A percentile compares a stretch with the other conserved stretches of the same genome.
Evolutionary conservation across 108 stramenopile genomes (phyloP).

Genomic region (Nannochloropsis gaditana): DNA sequence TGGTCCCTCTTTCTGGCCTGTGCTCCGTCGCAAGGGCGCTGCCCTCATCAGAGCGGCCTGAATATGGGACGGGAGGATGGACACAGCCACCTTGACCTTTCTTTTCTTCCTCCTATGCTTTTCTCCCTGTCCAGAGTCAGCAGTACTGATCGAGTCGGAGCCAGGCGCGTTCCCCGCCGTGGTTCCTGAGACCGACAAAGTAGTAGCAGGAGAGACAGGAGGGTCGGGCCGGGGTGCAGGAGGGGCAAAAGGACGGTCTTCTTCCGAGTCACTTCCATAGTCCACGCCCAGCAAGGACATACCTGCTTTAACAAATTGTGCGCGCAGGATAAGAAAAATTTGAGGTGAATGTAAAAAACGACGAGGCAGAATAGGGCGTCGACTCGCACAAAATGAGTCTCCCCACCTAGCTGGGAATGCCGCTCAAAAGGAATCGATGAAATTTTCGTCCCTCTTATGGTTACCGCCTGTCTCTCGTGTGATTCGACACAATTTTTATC

Average conservation of each 20-base stretch:
- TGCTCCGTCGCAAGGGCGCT: not conserved
- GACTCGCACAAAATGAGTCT: no score
- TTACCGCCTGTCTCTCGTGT: no score
- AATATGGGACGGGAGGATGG: constrained; percentile 3
- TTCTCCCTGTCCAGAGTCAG: not conserved
- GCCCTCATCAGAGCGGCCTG: not conserved
- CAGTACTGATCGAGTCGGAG: no score
- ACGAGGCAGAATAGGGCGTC: not conserved
- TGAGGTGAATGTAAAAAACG: not conserved
- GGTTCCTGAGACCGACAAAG: not conserved
- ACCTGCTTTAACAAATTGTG: not conserved
- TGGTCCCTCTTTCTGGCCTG: not conserved
- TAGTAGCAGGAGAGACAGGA: not conserved
- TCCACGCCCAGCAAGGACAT: constrained; percentile 15
- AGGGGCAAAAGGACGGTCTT: not conserved
- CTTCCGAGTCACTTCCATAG: not conserved
- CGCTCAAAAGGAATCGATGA: no score
- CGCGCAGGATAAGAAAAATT: not conserved
- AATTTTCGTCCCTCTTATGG: no score
- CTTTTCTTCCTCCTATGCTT: not conserved
- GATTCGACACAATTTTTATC: no score
- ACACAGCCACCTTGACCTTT: not conserved
- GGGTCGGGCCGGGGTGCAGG: not conserved
- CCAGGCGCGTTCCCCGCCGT: not conserved
- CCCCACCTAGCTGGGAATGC: no score